Evolutionary conservation across 768 basidiomycete genomes (phyloP), one percentile per base, ranked within the genome.

Genomic region (Leucocoprinus leucothites): DNA sequence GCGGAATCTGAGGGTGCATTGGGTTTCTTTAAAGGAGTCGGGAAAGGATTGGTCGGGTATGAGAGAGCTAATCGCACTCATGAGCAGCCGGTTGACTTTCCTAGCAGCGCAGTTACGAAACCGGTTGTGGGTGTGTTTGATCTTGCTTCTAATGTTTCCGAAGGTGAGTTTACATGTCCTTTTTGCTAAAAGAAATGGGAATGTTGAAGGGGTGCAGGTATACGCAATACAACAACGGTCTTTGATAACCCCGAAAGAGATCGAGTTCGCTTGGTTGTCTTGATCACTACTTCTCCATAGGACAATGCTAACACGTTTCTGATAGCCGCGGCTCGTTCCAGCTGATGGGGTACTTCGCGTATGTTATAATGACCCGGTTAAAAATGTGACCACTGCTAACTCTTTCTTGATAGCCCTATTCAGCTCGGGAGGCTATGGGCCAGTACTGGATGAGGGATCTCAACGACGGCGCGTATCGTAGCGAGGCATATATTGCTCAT

Each of bases 361-460:
- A 64, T 68, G 89, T 73, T 11, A 25, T 14, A 28, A 19, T 36
- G 36, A 18, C 41, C 51, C 36, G 38, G 11, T 14, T 41, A 9
- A 16, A 45, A 31, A 31, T 31, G 6, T 31, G 34, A 21, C 41
- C 48, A 16, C 18, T 34, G 31, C 41, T 13, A 22, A 19, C 58
- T 56, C 38, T 28, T 49, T 22, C 51, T 51, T 51, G 1, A 62
- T 31, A 96, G 92, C 85, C 96, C 0, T 98, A 91, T 71, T 90
- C 91, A 47, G 80, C 82, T 34, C 86, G 94, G 5, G 95, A 97
- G 67, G 92, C 95, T 0, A 72, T 91, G 7, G 97, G 97, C 5
- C 97, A 98, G 70, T 92, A 88, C 62, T 98, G 97, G 96, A 87
- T 98, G 80, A 91, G 85, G 71, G 96, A 98, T 65, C 70, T 98